Evolutionary conservation across 805 yeast species (phyloP).

Genomic region (Cyberlindnera misumaiensis): DNA sequence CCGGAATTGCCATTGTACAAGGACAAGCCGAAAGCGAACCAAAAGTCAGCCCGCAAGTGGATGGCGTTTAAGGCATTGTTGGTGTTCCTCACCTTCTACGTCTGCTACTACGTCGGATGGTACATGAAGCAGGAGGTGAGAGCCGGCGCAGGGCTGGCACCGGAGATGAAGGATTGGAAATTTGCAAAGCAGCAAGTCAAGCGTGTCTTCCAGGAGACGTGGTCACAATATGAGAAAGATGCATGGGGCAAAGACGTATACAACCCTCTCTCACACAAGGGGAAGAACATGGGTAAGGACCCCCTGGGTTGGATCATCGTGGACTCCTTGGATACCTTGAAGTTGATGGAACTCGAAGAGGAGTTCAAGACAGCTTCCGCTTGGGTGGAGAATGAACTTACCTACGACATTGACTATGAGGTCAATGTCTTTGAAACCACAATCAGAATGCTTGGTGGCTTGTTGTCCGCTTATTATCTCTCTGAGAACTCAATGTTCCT

Average conservation of each 20-base stretch:
- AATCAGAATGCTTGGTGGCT: constrained; percentile 88
- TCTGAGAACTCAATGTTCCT: constrained; percentile 64
- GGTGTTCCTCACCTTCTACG: constrained; percentile 34
- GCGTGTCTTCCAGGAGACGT: constrained; percentile 63
- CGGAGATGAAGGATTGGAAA: constrained; percentile 32
- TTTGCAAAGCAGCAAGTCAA: constrained; percentile 45
- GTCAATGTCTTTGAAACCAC: constrained; percentile 93
- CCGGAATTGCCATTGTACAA: constrained; percentile 41
- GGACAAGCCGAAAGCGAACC: constrained; percentile 36
- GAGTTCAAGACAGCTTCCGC: constrained; percentile 57
- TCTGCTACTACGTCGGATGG: constrained; percentile 29
- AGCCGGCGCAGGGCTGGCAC: constrained; percentile 3
- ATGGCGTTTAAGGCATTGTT: constrained; percentile 41
- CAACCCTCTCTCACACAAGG: constrained; percentile 54
- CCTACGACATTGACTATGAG: constrained; percentile 62
- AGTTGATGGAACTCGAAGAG: constrained; percentile 56
- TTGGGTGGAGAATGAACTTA: constrained; percentile 70
- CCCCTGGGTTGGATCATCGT: constrained; percentile 94
- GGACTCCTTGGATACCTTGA: constrained; percentile 77
- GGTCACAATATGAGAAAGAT: constrained; percentile 66
- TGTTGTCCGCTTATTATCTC: constrained; percentile 74
- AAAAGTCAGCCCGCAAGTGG: constrained; percentile 13
- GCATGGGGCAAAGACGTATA: constrained; percentile 87
- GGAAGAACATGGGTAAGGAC: constrained; percentile 67
- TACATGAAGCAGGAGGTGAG: constrained; percentile 14